Evolutionary conservation across 192 early-diverging fungal genomes (phyloP).

Genomic region (Coemansia sp.): DNA sequence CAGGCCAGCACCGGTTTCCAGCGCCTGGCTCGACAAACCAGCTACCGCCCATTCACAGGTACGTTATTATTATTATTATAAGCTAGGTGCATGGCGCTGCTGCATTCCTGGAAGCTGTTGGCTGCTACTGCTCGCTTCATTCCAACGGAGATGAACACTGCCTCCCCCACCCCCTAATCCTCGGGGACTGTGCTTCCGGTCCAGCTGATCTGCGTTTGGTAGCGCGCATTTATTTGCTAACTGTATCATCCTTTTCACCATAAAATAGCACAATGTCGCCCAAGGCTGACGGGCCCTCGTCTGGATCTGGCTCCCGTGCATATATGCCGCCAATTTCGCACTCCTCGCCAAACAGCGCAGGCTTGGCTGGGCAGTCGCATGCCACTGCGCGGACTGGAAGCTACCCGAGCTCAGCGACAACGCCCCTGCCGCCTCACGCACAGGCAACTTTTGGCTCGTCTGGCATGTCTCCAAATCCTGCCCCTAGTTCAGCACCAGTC

Average conservation of each 20-base stretch:
- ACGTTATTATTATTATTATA: constrained; percentile 7
- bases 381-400: constrained; percentile 26
- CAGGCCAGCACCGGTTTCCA: constrained; percentile 26
- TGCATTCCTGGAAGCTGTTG: background rate
- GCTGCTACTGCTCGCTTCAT: background rate
- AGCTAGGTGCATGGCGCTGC: constrained; percentile 1
- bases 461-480: constrained; percentile 17
- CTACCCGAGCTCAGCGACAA: constrained; percentile 13
- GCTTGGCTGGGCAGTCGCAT: background rate
- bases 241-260: background rate
- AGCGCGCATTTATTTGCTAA: background rate
- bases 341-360: constrained; percentile 17
- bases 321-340: constrained; percentile 40
- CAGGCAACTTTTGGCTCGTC: constrained; percentile 22
- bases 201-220: background rate
- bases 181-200: background rate
- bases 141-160: background rate
- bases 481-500: background rate
- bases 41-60: constrained; percentile 52
- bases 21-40: constrained; percentile 24
- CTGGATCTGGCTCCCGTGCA: constrained; percentile 19
- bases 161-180: background rate
- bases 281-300: constrained; percentile 32
- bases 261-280: constrained; percentile 44
- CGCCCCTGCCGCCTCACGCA: constrained; percentile 32